phyloP scores from a whole-genome alignment of 176 grass and related monocot species.

The Luzula sylvatica region DNA sequence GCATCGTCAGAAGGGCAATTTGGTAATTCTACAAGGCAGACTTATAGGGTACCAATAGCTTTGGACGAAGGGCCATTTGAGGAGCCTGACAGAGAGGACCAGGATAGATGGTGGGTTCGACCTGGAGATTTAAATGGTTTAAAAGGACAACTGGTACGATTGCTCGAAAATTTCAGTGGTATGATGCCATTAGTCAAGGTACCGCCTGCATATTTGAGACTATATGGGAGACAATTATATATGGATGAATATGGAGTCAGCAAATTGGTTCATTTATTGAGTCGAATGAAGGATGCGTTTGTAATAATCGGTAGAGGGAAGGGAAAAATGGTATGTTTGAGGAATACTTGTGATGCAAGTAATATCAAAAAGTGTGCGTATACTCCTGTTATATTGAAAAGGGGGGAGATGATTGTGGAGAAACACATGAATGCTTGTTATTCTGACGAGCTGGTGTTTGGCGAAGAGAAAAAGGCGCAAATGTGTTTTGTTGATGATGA shows the following conservation, averaged over 20 bases:
- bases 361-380: constrained; percentile 49
- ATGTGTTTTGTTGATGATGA: background rate
- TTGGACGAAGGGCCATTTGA: constrained; percentile 10
- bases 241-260: constrained; percentile 33
- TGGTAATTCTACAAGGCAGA: constrained; percentile 21
- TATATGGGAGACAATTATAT: constrained; percentile 35
- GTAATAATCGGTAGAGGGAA: constrained; percentile 70
- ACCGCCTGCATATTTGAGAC: constrained; percentile 37
- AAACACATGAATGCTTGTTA: constrained; percentile 48
- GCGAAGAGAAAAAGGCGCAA: constrained; percentile 33
- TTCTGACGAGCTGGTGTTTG: constrained; percentile 66
- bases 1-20: constrained; percentile 4
- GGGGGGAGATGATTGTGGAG: constrained; percentile 43
- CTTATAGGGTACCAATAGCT: constrained; percentile 8
- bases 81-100: constrained; percentile 6
- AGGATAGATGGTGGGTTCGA: constrained; percentile 33
- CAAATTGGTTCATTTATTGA: constrained; percentile 29
- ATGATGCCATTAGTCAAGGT: constrained; percentile 34
- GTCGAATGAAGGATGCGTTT: constrained; percentile 65
- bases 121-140: constrained; percentile 37
- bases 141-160: constrained; percentile 33
- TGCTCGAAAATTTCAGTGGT: constrained; percentile 36
- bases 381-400: constrained; percentile 50
- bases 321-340: constrained; percentile 69
- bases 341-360: constrained; percentile 37